Evolutionary conservation across 805 yeast genomes (phyloP).

Genomic region (Kuraishia capsulata): DNA sequence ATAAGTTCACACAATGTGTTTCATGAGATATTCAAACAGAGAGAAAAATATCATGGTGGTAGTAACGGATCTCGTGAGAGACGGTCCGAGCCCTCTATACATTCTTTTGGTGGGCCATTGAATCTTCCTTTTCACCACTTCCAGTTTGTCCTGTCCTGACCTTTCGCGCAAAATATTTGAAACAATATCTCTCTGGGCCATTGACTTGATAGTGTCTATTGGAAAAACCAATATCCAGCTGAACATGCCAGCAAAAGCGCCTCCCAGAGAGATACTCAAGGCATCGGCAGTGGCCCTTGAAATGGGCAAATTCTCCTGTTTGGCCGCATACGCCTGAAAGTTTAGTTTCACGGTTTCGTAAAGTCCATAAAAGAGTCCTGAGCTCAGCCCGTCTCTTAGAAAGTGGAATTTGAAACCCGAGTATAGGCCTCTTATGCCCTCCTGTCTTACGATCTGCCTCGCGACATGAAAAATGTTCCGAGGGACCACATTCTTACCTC

Average conservation of each 20-base stretch:
- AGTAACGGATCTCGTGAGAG: conserved; percentile 59
- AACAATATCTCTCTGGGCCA: conserved; percentile 66
- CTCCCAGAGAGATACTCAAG: conserved; percentile 51
- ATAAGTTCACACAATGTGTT: conserved; percentile 22
- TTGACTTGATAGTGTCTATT: conserved; percentile 69
- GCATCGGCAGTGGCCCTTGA: conserved; percentile 23
- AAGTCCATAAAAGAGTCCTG: conserved; percentile 65
- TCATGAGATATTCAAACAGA: conserved; percentile 60
- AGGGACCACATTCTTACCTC: conserved; percentile 18
- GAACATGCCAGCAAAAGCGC: conserved; percentile 70
- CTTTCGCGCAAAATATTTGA: conserved; percentile 49
- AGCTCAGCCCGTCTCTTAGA: conserved; percentile 58
- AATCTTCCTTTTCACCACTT: conserved; percentile 21
- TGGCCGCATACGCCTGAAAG: conserved; percentile 18
- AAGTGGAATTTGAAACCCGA: conserved; percentile 67
- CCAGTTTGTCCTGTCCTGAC: conserved; percentile 35
- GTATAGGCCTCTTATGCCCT: conserved; percentile 59
- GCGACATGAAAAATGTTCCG: conserved; percentile 30
- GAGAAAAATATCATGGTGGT: conserved; percentile 74
- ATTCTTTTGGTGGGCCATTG: conserved; percentile 36
- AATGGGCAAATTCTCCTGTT: conserved; percentile 7
- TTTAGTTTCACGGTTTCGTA: conserved; percentile 65
- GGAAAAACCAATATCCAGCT: conserved; percentile 76
- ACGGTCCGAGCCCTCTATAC: conserved; percentile 75
- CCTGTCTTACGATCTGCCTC: conserved; percentile 41